Evolutionary conservation across 2,329 filamentous ascomycete genomes (phyloP).

Genomic region (Chaetomiaceae sp.): DNA sequence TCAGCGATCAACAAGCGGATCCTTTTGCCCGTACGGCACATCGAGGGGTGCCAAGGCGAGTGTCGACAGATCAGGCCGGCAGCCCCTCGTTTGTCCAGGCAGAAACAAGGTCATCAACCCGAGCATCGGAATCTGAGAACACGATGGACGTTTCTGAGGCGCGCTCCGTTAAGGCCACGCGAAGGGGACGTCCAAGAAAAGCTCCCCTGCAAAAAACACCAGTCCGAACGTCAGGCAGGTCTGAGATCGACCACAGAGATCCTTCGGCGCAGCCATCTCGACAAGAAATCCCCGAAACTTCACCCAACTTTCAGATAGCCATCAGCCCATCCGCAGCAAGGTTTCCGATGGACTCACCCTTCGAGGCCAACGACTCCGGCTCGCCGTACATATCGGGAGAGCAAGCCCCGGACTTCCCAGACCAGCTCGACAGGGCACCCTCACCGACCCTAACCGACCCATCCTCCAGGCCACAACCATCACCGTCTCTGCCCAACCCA

Average conservation of each 20-base stretch:
- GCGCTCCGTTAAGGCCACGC: neutral
- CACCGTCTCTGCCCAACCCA: neutral
- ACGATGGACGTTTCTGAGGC: neutral
- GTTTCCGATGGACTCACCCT: too few relatives aligned
- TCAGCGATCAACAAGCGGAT: neutral
- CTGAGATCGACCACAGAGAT: neutral
- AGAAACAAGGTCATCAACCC: neutral
- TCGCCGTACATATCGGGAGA: neutral
- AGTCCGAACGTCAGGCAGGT: neutral
- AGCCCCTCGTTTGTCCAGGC: too few relatives aligned
- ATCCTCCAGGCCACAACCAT: neutral
- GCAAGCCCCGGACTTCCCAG: neutral
- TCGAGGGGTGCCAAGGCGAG: too few relatives aligned
- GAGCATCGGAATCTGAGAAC: neutral
- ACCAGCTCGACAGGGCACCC: neutral
- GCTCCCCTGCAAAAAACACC: neutral
- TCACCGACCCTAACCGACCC: slow-evolving; percentile 17
- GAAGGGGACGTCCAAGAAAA: neutral
- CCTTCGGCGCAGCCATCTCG: neutral
- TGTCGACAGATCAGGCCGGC: too few relatives aligned
- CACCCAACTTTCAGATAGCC: neutral
- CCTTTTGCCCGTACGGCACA: too few relatives aligned
- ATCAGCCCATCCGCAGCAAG: neutral
- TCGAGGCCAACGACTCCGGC: slow-evolving; percentile 1
- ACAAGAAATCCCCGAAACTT: slow-evolving; percentile 11